Conservation (phyloP, 495 filamentous ascomycete genomes). For the Lasiosphaeria hispida region DNA sequence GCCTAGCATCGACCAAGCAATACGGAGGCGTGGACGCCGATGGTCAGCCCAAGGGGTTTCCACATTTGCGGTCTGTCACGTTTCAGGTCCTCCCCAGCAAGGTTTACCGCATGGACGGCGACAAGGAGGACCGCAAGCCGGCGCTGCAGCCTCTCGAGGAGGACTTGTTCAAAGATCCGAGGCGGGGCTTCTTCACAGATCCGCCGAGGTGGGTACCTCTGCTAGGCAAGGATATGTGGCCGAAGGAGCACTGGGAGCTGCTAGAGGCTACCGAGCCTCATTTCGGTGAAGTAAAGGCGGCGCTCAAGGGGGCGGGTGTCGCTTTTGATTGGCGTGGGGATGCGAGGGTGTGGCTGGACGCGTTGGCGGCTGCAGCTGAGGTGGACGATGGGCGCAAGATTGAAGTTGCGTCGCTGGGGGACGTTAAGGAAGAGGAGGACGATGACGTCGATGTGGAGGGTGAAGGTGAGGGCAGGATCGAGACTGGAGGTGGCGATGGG, state of each 20-base stretch:
- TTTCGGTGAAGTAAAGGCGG: not conserved
- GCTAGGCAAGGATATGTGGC: conserved; percentile 4
- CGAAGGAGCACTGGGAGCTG: not conserved
- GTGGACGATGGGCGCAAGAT: not conserved
- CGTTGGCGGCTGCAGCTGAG: not conserved
- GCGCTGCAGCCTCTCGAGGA: conserved; percentile 1
- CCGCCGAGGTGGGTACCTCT: not conserved
- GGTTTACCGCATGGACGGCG: not conserved
- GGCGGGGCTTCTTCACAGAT: conserved; percentile 2
- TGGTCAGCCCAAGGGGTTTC: not conserved
- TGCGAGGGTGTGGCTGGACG: conserved; percentile 2
- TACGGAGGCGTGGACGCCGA: not conserved
- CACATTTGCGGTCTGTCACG: not conserved
- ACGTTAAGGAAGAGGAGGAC: conserved; percentile 1
- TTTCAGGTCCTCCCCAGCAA: conserved; percentile 4
- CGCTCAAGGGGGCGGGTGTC: not conserved
- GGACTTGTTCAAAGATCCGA: not conserved
- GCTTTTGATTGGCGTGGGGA: not conserved
- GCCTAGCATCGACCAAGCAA: not conserved
- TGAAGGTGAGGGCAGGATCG: not conserved
- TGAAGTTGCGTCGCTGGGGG: not conserved
- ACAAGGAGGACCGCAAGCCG: not conserved
- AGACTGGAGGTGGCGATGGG: not conserved
- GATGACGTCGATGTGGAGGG: not conserved
- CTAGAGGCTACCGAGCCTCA: not conserved